Conservation (phyloP, 176 grass and related monocot species). For the Zoysia japonica region DNA sequence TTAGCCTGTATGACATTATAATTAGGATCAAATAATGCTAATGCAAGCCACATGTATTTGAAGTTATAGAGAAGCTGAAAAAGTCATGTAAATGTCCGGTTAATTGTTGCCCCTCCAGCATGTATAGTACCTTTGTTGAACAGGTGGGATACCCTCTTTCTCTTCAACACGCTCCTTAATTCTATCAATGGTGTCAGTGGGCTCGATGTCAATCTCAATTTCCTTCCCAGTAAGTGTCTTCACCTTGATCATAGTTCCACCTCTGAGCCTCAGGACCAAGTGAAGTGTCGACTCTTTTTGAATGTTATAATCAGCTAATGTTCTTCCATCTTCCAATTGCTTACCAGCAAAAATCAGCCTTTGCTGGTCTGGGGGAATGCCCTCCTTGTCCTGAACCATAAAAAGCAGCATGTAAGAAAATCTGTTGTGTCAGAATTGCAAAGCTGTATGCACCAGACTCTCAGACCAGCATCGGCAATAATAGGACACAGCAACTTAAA, state of each 20-base stretch:
- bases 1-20: conserved; percentile 43
- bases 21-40: neutral
- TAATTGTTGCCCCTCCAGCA: neutral
- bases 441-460: neutral
- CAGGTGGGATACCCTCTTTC: conserved; percentile 87
- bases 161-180: conserved; percentile 93
- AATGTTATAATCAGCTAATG: conserved; percentile 89
- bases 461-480: neutral
- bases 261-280: conserved; percentile 77
- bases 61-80: neutral
- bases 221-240: conserved; percentile 89
- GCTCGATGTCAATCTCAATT: conserved; percentile 79
- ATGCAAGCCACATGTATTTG: neutral
- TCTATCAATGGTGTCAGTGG: conserved; percentile 63
- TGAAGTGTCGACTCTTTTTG: conserved; percentile 84
- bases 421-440: neutral
- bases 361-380: conserved; percentile 75
- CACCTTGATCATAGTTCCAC: conserved; percentile 91
- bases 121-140: conserved; percentile 66
- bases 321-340: conserved; percentile 75
- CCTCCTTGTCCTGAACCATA: conserved; percentile 54
- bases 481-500: neutral
- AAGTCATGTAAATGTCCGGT: neutral
- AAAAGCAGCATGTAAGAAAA: neutral
- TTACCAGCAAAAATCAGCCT: conserved; percentile 86